These are phyloP conservation scores for Fusarium citri DNA, from an alignment of 2,329 filamentous ascomycete species.

Conservation along the genomic window DNA sequence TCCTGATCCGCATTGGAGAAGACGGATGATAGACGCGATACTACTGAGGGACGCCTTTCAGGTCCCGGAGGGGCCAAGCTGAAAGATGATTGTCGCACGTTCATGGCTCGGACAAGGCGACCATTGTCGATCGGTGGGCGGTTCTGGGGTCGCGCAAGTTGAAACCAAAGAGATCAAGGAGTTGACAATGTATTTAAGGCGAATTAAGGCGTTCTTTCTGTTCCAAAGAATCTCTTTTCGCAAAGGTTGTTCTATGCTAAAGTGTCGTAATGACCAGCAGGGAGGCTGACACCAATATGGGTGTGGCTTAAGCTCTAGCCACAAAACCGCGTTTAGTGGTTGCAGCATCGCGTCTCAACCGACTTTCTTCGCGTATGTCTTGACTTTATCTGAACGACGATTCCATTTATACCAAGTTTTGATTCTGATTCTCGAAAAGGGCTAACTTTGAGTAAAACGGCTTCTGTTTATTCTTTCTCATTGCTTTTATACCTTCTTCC, in stretches of 20 bases:
- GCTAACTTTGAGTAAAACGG: background rate
- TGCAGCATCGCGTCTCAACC: slow-evolving; percentile 40
- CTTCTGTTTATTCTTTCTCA: background rate
- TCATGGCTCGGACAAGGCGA: slow-evolving; percentile 58
- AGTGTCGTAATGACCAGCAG: slow-evolving; percentile 29
- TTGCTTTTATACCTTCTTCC: background rate
- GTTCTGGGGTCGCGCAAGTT: slow-evolving; percentile 5
- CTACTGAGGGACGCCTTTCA: slow-evolving; percentile 66
- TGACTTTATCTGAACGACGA: slow-evolving; percentile 2
- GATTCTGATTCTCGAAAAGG: background rate
- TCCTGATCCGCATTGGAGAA: slow-evolving; percentile 74
- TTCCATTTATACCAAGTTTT: background rate
- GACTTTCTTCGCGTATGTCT: slow-evolving; percentile 13
- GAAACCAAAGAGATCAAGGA: background rate
- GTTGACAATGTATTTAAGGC: background rate
- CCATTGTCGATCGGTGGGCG: slow-evolving; percentile 52
- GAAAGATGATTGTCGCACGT: slow-evolving; percentile 65
- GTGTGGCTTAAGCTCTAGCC: slow-evolving; percentile 44
- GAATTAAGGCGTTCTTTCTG: background rate
- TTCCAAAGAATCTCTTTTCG: background rate
- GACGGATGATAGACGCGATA: slow-evolving; percentile 74
- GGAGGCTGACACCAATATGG: slow-evolving; percentile 31
- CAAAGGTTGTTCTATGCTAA: slow-evolving; percentile 15
- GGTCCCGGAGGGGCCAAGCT: slow-evolving; percentile 50
- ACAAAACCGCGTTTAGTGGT: slow-evolving; percentile 48